Evolutionary conservation across 768 basidiomycete species (phyloP).

Genomic region (Myochromella boudieri): DNA sequence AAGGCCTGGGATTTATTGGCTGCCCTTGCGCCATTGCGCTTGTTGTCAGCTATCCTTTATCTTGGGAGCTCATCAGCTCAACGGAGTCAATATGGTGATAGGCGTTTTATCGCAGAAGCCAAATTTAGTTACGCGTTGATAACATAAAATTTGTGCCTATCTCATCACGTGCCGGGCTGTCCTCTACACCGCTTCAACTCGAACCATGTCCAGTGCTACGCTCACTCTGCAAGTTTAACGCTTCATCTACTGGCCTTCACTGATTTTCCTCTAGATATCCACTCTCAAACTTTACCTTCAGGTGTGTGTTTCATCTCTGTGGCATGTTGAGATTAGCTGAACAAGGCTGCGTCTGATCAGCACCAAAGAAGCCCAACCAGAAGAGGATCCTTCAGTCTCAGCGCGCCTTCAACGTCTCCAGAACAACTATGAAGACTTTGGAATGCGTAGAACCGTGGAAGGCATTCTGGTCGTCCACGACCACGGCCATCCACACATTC

Average conservation of each 20-base stretch:
- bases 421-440: slow-evolving; percentile 96
- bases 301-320: slow-evolving; percentile 39
- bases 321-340: background rate
- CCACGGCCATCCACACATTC: slow-evolving; percentile 95
- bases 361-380: slow-evolving; percentile 94
- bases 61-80: background rate
- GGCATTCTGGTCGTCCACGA: slow-evolving; percentile 90
- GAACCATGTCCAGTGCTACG: slow-evolving; percentile 57
- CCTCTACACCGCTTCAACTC: slow-evolving; percentile 11
- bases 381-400: slow-evolving; percentile 95
- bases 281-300: slow-evolving; percentile 90
- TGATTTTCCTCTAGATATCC: slow-evolving; percentile 57
- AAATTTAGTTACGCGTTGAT: too few relatives aligned
- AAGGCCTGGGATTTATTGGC: background rate
- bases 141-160: slow-evolving; percentile 3
- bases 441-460: slow-evolving; percentile 95
- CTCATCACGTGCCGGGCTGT: slow-evolving; percentile 13
- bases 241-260: background rate
- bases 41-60: background rate
- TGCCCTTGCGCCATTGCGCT: background rate
- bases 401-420: slow-evolving; percentile 92
- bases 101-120: too few relatives aligned
- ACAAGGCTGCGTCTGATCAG: slow-evolving; percentile 36
- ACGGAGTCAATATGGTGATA: background rate
- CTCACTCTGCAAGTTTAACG: slow-evolving; percentile 43